Conservation (phyloP, 805 yeast genomes). For the Peterozyma xylosa region DNA sequence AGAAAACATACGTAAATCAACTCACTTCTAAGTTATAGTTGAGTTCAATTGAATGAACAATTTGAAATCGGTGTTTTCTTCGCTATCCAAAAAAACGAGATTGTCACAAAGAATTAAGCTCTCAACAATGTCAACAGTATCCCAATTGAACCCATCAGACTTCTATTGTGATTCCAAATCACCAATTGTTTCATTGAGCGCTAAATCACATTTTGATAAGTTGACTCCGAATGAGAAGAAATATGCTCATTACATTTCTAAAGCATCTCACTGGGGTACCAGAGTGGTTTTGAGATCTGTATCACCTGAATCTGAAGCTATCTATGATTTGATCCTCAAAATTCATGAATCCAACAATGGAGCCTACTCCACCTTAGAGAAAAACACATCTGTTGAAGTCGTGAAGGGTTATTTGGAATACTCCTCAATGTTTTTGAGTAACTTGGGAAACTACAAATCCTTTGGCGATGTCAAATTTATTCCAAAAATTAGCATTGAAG, state of each 20-base stretch:
- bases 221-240: constrained; percentile 51
- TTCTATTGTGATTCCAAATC: constrained; percentile 54
- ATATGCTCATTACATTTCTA: constrained; percentile 78
- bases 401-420: constrained; percentile 53
- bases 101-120: neutral
- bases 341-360: constrained; percentile 46
- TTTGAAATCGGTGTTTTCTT: too few species aligned
- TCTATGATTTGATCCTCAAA: constrained; percentile 60
- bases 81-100: neutral
- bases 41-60: too few species aligned
- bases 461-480: constrained; percentile 86
- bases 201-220: constrained; percentile 61
- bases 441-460: constrained; percentile 75
- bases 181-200: constrained; percentile 64
- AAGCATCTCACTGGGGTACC: constrained; percentile 81
- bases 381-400: constrained; percentile 23
- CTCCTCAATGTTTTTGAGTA: constrained; percentile 67
- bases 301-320: constrained; percentile 70
- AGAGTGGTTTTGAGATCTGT: constrained; percentile 76
- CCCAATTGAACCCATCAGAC: constrained; percentile 8
- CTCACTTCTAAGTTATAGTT: too few species aligned
- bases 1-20: too few species aligned
- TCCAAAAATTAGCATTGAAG: constrained; percentile 46
- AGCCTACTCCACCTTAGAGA: constrained; percentile 32
- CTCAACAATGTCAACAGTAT: constrained; percentile 1